Evolutionary conservation across 2,329 filamentous ascomycete genomes (phyloP).

Genomic region (Aspergillus pseudotamarii): DNA sequence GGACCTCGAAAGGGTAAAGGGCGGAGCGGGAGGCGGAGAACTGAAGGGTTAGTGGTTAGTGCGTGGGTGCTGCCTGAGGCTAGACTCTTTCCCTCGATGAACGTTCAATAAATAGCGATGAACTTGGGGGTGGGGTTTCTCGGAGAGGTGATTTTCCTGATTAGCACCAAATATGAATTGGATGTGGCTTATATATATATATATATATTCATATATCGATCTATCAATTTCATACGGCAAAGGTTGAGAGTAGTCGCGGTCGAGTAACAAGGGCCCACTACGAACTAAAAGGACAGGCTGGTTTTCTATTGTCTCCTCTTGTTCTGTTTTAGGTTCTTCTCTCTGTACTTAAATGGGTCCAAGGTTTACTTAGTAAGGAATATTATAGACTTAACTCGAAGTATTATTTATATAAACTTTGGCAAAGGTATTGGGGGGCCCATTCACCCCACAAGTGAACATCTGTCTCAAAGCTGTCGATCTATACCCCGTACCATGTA

Average conservation of each 20-base stretch:
- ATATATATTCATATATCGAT: background rate
- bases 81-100: background rate
- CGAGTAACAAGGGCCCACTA: background rate
- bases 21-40: constrained; percentile 6
- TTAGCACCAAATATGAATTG: background rate
- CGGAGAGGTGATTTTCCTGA: background rate
- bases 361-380: background rate
- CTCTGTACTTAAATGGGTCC: background rate
- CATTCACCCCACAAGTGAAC: background rate
- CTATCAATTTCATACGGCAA: background rate
- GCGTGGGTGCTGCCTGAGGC: constrained; percentile 7
- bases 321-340: background rate
- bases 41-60: background rate
- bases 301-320: background rate
- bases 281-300: background rate
- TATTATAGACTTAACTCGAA: background rate
- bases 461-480: background rate
- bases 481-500: background rate
- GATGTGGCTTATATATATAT: background rate
- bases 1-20: background rate
- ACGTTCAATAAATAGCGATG: background rate
- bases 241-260: background rate
- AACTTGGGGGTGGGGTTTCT: background rate
- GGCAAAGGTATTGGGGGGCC: background rate
- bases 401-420: constrained; percentile 1